phyloP scores from a whole-genome alignment of 345 rosid species.

The Turnera subulata region DNA sequence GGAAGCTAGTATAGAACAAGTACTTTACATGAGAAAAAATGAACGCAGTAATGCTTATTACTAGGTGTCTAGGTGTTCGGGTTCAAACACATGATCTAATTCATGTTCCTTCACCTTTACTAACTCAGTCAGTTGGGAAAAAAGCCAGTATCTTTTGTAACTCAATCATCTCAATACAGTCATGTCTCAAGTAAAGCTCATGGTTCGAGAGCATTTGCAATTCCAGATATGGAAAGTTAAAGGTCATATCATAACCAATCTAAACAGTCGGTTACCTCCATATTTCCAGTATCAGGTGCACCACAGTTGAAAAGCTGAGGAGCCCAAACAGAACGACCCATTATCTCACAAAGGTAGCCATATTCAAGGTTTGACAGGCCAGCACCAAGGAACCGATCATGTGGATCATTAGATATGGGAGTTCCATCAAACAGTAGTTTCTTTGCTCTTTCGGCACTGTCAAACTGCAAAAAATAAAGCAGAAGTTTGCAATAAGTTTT shows the following conservation, averaged over 20 bases:
- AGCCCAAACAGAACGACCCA: conserved; percentile 95
- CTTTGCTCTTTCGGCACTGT: conserved; percentile 84
- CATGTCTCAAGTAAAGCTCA: background rate
- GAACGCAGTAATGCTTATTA: too few species aligned
- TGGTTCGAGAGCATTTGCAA: background rate
- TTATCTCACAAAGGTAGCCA: conserved; percentile 95
- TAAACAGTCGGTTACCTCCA: conserved; percentile 65
- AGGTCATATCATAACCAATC: background rate
- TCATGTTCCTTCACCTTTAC: too few species aligned
- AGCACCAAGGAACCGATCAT: conserved; percentile 64
- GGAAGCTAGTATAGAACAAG: background rate
- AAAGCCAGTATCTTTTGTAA: too few species aligned
- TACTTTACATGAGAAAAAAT: too few species aligned
- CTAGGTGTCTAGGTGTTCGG: too few species aligned
- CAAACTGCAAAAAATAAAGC: conserved; percentile 47
- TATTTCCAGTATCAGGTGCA: conserved; percentile 99
- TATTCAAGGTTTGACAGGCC: conserved; percentile 96
- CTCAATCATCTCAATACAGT: too few species aligned
- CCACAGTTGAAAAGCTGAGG: conserved; percentile 96
- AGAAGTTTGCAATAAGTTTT: conserved; percentile 9
- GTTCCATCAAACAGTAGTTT: conserved; percentile 49
- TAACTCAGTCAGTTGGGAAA: too few species aligned
- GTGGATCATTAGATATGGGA: conserved; percentile 19
- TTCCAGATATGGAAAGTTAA: background rate
- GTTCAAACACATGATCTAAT: too few species aligned